Evolutionary conservation across 78 protist species (phyloP), one percentile per base, ranked within the genome.

Genomic region (Neovahlkampfia damariscottae): DNA sequence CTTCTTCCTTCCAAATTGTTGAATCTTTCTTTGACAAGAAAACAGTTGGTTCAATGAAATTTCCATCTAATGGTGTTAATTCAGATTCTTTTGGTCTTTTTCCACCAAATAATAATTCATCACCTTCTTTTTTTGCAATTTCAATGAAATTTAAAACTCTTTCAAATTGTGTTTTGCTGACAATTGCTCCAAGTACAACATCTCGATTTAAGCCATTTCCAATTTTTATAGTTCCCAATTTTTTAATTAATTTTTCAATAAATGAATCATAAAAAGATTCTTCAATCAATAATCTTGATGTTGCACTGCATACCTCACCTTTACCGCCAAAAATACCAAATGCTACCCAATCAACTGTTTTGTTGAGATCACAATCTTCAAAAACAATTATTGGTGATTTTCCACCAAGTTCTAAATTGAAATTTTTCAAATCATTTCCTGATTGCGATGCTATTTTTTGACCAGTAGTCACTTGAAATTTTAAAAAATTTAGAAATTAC

Each of bases 301-400:
- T 72, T 0, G 91, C 91, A 38, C 78, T 36, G 80, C 92, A 90
- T 19, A 72, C 70, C 38, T 88, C 92, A 10, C 90, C 88, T 38
- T 67, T 59, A 77, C 85, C 88, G 79, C 81, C 41, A 50, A 79
- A 90, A 40, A 80, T 1, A 7, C 82, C 91, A 2, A 34, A 8
- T 38, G 7, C 2, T 9, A 62, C 75, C 36, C 50, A 68, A 68
- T 37, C 70, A 67, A 89, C 79, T 38, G 92, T 86, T 38, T 31
- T 38, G 27, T 85, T 91, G 0, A 94, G 2, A 68, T 94, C 89
- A 27, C 84, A 83, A 79, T 88, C 93, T 37, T 87, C 88, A 68
- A 77, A 86, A 36, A 94, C 68, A 41, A 94, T 82, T 38, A 81
- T 58, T 29, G 97, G 97, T 2, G 89, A 80, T 85, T 94, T 94